Base-by-base conservation (phyloP, 257 asterid species). In the Solanum gandarillasii region DNA sequence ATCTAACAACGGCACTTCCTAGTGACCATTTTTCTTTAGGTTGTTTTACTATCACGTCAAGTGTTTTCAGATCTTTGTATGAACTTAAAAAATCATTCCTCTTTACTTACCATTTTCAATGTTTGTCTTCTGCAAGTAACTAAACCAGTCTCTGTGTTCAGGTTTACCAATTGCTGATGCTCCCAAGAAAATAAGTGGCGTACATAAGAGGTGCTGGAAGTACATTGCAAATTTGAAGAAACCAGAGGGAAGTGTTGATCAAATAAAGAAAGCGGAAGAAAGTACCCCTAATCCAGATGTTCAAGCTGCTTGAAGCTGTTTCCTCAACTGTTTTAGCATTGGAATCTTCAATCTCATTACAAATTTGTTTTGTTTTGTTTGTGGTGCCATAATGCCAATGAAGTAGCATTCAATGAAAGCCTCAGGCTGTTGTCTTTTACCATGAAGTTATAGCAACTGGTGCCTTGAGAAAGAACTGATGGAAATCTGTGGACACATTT, bases 171-270 rank as follows among this genome's bases (percentile, higher is more conserved):
- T 88, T 82, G 99, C 96, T 43, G 98, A 94, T n/a, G 95, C 94
- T 20, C 94, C 98, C 52, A 97, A 97, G 95, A 97, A 97, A 93
- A 95, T 97, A 60, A 97, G 98, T 2, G 98, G 99, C 31, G 99
- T 97, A 58, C 98, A 97, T 89, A 97, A 95, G 89, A 96, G 98
- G 85, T 97, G 98, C 90, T 97, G 99, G 98, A 95, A 90, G 89
- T 97, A 94, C 88, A 88, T 97, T 68, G 91, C 94, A 8, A 91
- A 92, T 85, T 23, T 88, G 3, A 92, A 88, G 87, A 93, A 71
- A 90, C 65, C 48, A 1, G 95, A 89, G 88, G 88, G 85, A 86
- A 90, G 55, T 72, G 10, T 79, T 79, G 84, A 79, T 79, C 84
- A 79, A 79, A 8, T 79, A 41, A 91, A 88, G 87, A 91, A 74